These are phyloP conservation scores for Penicillium soppii DNA, from an alignment of 495 filamentous ascomycete genomes.

Conservation along the genomic window DNA sequence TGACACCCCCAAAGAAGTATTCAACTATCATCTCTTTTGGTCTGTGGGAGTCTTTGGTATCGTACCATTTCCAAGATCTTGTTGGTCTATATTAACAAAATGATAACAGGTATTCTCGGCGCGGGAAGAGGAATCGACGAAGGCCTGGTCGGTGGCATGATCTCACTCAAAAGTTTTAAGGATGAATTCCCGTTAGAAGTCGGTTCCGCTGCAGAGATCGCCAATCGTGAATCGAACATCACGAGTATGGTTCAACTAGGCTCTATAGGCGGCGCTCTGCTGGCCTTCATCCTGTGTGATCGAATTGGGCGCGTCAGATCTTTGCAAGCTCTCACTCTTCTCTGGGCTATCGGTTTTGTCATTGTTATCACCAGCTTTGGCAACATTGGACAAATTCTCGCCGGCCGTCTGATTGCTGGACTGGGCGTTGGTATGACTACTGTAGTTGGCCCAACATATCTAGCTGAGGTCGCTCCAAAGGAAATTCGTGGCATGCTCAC, in stretches of 20 bases:
- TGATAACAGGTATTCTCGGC: conserved; percentile 49
- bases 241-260: conserved; percentile 61
- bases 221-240: conserved; percentile 56
- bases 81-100: neutral
- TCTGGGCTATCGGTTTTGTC: conserved; percentile 57
- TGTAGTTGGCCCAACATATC: conserved; percentile 53
- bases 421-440: conserved; percentile 59
- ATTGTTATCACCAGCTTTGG: conserved; percentile 57
- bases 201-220: conserved; percentile 25
- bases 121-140: conserved; percentile 63
- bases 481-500: conserved; percentile 43
- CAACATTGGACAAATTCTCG: conserved; percentile 30
- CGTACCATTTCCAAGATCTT: neutral
- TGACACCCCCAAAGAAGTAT: conserved; percentile 37
- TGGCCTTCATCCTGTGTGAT: conserved; percentile 57
- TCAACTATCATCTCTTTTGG: conserved; percentile 55
- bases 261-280: conserved; percentile 49
- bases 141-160: conserved; percentile 58
- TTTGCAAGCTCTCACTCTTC: conserved; percentile 50
- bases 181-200: conserved; percentile 44
- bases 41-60: conserved; percentile 53
- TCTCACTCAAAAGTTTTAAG: conserved; percentile 53
- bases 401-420: conserved; percentile 57
- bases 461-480: conserved; percentile 56
- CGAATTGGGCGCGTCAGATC: conserved; percentile 57